phyloP scores from a whole-genome alignment of 495 filamentous ascomycete species.

The Xylaria intraflava region DNA sequence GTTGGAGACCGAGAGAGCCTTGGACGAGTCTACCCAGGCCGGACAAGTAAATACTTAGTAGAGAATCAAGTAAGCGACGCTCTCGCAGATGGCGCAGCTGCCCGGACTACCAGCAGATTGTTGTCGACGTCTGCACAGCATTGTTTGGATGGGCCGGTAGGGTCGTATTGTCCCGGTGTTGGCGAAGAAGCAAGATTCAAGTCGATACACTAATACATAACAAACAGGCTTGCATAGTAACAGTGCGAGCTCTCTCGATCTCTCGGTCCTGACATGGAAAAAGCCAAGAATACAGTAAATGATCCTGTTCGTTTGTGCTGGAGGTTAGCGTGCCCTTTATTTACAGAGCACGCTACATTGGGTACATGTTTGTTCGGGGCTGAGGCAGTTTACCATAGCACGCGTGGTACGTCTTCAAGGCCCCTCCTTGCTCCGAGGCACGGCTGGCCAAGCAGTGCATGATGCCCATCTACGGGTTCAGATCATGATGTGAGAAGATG shows the following conservation, averaged over 20 bases:
- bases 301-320: not conserved
- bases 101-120: not conserved
- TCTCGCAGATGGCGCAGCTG: not conserved
- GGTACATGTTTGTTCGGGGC: not conserved
- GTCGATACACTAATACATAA: not conserved
- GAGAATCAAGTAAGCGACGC: not conserved
- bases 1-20: not conserved
- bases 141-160: not conserved
- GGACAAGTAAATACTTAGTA: conserved; percentile 1
- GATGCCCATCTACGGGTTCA: no score
- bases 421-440: not conserved
- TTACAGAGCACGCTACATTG: not conserved
- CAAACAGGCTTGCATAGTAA: conserved; percentile 7
- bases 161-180: not conserved
- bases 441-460: not conserved
- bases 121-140: not conserved
- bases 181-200: not conserved
- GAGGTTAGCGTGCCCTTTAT: not conserved
- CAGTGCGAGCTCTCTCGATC: conserved; percentile 2
- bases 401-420: not conserved
- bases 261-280: not conserved
- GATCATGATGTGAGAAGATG: not conserved
- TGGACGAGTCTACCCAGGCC: not conserved
- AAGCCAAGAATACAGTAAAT: no score
- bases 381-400: not conserved